Base-by-base conservation (phyloP, 352 stramenopile genomes). In the Globisporangium spiculum region DNA sequence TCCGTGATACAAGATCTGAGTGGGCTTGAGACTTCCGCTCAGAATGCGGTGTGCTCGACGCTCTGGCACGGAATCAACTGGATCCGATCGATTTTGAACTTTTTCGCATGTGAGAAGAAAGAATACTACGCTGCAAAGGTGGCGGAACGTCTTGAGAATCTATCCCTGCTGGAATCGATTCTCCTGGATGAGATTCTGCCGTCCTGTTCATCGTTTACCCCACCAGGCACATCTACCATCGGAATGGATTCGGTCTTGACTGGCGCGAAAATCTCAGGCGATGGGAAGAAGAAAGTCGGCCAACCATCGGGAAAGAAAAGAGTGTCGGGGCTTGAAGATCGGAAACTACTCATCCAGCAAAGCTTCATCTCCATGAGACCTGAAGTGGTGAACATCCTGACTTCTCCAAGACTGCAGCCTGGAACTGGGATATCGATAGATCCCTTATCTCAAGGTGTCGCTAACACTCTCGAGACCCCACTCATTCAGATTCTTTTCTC, bases 51-150 rank as follows among this genome's bases (percentile, higher is more conserved):
- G 5, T 89, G 80, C 60, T 66, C 62, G 7, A 73, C 71, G 9
- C 63, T 91, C 10, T 91, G 83, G 83, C 72, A 88, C 58, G 67
- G 79, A 6, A 70, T 89, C 50, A 89, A 89, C 30, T 91, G 83
- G 83, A 77, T 86, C n/a, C 80, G 83, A 53, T 71, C 79, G 24
- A 74, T 91, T 22, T 44, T 91, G 26, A 86, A 84, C 22, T 88
- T 85, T 22, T 89, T 88, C 60, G 69, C 75, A 3, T 63, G 50
- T 61, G 75, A 88, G 38, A 67, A 41, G 22, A 66, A 58, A 20
- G 59, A 78, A 2, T 81, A 75, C 30, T 79, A 81, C 27, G 59
- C 63, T 16, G 53, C 10, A 5, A 84, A 79, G 50, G 76, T 86
- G 4, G 55, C 75, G 4, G 62, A 84, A 60, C 81, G 81, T 1